These are phyloP conservation scores for Jackrogersella multiformis DNA, from an alignment of 495 filamentous ascomycete genomes.

Conservation along the genomic window DNA sequence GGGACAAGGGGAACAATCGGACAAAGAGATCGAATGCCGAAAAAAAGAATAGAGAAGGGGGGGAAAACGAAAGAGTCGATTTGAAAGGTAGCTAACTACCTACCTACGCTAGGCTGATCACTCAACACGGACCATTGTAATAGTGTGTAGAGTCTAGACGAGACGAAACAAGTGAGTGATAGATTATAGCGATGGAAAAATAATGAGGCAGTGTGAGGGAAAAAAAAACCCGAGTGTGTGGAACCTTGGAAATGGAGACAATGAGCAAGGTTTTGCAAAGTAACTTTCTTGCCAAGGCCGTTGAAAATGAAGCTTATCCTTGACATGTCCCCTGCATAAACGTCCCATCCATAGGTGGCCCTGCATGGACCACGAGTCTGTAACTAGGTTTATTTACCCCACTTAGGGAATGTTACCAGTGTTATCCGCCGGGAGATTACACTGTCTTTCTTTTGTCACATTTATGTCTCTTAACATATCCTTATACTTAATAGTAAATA, in stretches of 20 bases:
- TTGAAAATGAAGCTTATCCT: conserved; percentile 25
- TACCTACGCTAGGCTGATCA: neutral
- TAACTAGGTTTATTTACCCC: too few species aligned
- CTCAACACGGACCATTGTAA: conserved; percentile 5
- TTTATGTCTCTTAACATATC: neutral
- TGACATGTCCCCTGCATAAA: conserved; percentile 28
- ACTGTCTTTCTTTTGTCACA: conserved; percentile 35
- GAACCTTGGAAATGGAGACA: conserved; percentile 25
- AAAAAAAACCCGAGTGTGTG: conserved; percentile 36
- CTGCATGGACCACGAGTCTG: conserved; percentile 31
- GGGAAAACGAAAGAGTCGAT: conserved; percentile 14
- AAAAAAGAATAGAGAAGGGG: conserved; percentile 13
- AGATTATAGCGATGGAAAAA: conserved; percentile 30
- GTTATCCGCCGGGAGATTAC: conserved; percentile 25
- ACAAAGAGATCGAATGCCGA: conserved; percentile 25
- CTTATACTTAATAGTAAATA: too few species aligned
- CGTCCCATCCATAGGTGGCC: neutral
- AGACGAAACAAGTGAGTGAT: conserved; percentile 26
- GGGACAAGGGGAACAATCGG: conserved; percentile 24
- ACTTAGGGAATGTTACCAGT: neutral
- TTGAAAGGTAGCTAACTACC: neutral
- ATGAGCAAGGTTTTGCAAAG: conserved; percentile 30
- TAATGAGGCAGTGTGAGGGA: too few species aligned
- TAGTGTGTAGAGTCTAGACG: conserved; percentile 2
- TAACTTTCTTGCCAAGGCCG: conserved; percentile 12